Evolutionary conservation across 225 moss, liverwort and hornwort genomes (phyloP).

Genomic region (Pleurozium schreberi): DNA sequence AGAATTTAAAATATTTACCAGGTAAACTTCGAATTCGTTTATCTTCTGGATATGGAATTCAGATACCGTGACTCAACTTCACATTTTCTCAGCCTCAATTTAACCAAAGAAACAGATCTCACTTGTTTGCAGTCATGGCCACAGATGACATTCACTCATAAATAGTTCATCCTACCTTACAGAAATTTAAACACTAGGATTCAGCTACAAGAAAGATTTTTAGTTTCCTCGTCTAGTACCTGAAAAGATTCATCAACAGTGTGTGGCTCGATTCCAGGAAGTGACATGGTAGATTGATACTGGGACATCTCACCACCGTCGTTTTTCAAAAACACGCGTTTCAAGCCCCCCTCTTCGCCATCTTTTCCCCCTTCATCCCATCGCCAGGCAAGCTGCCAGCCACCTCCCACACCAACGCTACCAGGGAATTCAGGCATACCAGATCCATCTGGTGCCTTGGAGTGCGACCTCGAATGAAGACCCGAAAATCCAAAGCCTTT

Average conservation of each 20-base stretch:
- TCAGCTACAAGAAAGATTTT: not conserved
- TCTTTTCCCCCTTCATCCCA: conserved; percentile 62
- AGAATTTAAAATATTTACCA: not conserved
- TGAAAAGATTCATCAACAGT: conserved; percentile 64
- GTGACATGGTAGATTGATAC: conserved; percentile 59
- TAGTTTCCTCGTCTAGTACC: not conserved
- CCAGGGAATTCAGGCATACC: conserved; percentile 49
- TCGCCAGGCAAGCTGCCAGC: conserved; percentile 97
- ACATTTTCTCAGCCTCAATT: not conserved
- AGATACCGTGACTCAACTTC: not conserved
- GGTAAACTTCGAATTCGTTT: not conserved
- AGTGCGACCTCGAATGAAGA: conserved; percentile 46
- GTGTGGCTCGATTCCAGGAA: conserved; percentile 49
- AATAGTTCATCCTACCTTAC: not conserved
- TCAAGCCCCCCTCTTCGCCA: conserved; percentile 61
- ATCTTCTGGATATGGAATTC: not conserved
- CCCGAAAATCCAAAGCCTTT: conserved; percentile 23
- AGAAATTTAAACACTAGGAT: not conserved
- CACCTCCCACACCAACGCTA: conserved; percentile 87
- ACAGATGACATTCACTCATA: too few species aligned
- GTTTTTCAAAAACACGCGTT: conserved; percentile 70
- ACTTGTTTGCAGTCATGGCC: not conserved
- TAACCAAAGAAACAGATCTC: not conserved
- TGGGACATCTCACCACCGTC: conserved; percentile 67
- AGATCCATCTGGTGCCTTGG: conserved; percentile 46